Base-by-base conservation (phyloP, 2,329 filamentous ascomycete species). In the Coniochaeta pulveracea region DNA sequence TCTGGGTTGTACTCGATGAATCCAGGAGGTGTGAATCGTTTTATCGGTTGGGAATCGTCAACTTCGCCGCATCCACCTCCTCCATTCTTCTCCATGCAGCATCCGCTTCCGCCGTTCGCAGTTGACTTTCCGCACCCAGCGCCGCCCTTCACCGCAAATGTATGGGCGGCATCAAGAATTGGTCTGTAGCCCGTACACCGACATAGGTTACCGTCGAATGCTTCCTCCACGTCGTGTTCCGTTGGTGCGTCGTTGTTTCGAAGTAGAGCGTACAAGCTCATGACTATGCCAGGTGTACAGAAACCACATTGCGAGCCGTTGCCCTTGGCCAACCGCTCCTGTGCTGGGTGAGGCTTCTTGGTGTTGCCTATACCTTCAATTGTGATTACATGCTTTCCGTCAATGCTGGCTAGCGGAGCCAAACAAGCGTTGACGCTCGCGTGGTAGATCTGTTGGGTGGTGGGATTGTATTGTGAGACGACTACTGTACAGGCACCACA, bases 351-450 rank as follows among this genome's bases (percentile, higher is more conserved):
- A 5, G 91, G 91, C 26, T 69, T 75, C 54, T 91, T 80, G 18
- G 84, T 78, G 52, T 81, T 84, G 9, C 91, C 91, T 47, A 98
- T 95, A 6, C 91, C 91, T 58, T 98, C 91, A 25, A 98, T 80
- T 3, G 91, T 98, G 51, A 98, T 88, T 49, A 96, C 85, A 69
- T 98, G 91, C 55, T 98, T 98, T 27, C 91, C 91, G 54, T 96
- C 91, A 26, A 96, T 73, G 48, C 86, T 93, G 44, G 86, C 83
- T 29, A 98, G 69, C 6, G 91, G 91, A 9, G 91, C 89, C 34
- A 98, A 66, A 54, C 91, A 98, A 26, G 91, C 91, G 54, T 98
- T 98, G 38, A 96, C 85, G 34, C 85, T 93, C 37, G 91, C 91
- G 64, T 98, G 89, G 51, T 96, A 96, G 46, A 96, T 84, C 53